A percentile compares a stretch with the other conserved stretches of the same genome.
Conservation (phyloP, 2,329 filamentous ascomycete genomes). For the Mycogone perniciosa region DNA sequence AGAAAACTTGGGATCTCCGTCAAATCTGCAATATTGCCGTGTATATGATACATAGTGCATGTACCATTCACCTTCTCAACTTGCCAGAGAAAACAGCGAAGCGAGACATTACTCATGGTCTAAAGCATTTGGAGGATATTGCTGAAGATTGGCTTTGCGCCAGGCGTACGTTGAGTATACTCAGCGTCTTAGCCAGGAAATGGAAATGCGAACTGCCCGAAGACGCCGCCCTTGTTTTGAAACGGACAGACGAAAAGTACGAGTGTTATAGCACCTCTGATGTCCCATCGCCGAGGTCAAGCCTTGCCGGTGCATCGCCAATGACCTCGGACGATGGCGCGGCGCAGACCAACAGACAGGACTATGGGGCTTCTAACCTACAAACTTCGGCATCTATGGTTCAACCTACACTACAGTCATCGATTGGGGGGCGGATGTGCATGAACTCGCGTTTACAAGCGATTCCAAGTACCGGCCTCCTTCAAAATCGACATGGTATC, state of each 20-base stretch:
- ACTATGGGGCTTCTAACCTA: conserved; percentile 31
- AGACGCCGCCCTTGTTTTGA: conserved; percentile 71
- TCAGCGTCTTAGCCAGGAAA: conserved; percentile 78
- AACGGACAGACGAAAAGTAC: conserved; percentile 72
- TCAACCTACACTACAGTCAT: conserved; percentile 11
- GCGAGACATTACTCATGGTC: conserved; percentile 81
- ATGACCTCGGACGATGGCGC: conserved; percentile 22
- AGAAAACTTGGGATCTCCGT: conserved; percentile 80
- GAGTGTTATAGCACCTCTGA: conserved; percentile 62
- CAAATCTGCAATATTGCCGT: conserved; percentile 97
- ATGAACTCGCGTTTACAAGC: conserved; percentile 12
- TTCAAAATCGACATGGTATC: conserved; percentile 2
- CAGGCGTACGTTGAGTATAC: conserved; percentile 73
- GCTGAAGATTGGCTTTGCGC: conserved; percentile 92
- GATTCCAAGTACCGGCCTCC: not conserved
- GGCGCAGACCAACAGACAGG: conserved; percentile 19
- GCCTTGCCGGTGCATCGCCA: conserved; percentile 24
- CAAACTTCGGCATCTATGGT: conserved; percentile 24
- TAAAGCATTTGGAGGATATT: conserved; percentile 91
- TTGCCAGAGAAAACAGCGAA: conserved; percentile 86
- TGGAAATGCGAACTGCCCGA: conserved; percentile 85
- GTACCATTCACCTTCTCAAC: conserved; percentile 90
- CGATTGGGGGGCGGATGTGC: conserved; percentile 12
- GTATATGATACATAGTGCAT: conserved; percentile 91
- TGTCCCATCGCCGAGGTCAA: conserved; percentile 47